A percentile compares a stretch with the other conserved stretches of the same genome.
These are phyloP conservation scores for Amaranthus cruentus DNA, from an alignment of 148 eudicot genomes.

Conservation along the genomic window DNA sequence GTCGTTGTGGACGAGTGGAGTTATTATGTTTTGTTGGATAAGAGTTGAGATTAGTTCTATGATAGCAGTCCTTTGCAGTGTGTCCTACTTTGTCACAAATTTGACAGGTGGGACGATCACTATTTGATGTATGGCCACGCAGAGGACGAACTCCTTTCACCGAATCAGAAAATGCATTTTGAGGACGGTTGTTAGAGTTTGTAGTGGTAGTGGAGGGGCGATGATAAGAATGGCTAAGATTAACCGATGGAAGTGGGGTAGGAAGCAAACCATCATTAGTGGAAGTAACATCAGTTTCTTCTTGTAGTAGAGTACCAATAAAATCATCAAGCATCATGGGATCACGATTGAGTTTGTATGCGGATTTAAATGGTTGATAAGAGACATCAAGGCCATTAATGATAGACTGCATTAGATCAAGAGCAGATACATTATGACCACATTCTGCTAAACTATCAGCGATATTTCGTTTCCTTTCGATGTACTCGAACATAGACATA, in stretches of 20 bases:
- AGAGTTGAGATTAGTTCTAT: neutral
- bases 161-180: too few species aligned
- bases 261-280: too few species aligned
- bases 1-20: too few species aligned
- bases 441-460: neutral
- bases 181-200: too few species aligned
- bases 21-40: neutral
- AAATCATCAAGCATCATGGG: too few species aligned
- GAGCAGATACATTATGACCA: neutral
- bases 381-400: neutral
- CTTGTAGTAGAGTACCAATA: too few species aligned
- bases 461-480: neutral
- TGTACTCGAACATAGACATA: neutral
- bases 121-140: neutral
- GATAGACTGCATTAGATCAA: neutral
- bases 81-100: neutral
- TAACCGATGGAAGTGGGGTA: too few species aligned
- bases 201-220: too few species aligned
- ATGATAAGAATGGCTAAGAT: too few species aligned
- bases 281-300: too few species aligned
- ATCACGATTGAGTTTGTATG: too few species aligned
- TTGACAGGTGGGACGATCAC: neutral
- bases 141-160: too few species aligned
- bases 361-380: neutral
- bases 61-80: neutral